These are phyloP conservation scores for Niebla homalea DNA, from an alignment of 495 filamentous ascomycete species.

Conservation along the genomic window DNA sequence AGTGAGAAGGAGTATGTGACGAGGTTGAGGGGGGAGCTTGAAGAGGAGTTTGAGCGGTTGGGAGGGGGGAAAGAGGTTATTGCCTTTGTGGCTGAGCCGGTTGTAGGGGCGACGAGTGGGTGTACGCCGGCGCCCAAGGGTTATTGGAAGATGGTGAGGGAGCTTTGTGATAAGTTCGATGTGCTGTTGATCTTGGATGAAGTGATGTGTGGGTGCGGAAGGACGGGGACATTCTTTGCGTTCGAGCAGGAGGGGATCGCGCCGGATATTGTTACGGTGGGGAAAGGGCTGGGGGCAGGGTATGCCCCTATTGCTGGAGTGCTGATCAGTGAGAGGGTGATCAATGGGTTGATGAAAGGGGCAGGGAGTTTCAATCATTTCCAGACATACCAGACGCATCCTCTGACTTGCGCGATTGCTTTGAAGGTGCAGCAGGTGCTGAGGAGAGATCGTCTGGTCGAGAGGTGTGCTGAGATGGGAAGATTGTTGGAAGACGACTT, in stretches of 20 bases:
- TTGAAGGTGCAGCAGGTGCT: conserved; percentile 42
- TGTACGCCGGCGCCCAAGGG: conserved; percentile 50
- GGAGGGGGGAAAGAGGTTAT: conserved; percentile 54
- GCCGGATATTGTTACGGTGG: conserved; percentile 58
- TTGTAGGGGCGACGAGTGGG: conserved; percentile 46
- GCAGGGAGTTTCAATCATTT: conserved; percentile 41
- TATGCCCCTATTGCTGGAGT: conserved; percentile 51
- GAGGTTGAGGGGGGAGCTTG: conserved; percentile 53
- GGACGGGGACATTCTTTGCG: conserved; percentile 51
- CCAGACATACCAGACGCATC: conserved; percentile 49
- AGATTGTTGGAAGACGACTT: conserved; percentile 28
- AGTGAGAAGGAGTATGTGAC: conserved; percentile 39
- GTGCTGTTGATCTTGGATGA: conserved; percentile 63
- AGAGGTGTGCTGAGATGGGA: conserved; percentile 37
- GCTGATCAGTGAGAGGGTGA: conserved; percentile 38
- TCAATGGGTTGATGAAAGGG: conserved; percentile 41
- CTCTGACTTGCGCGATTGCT: conserved; percentile 42
- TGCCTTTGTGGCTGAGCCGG: conserved; percentile 64
- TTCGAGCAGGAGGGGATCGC: conserved; percentile 51
- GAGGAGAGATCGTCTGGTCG: conserved; percentile 31
- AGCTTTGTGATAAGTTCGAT: conserved; percentile 50
- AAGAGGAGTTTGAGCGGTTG: conserved; percentile 57
- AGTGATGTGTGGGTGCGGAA: conserved; percentile 69
- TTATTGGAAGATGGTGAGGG: conserved; percentile 50
- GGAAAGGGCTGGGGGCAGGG: conserved; percentile 55